Percentiles rank a stretch among this genome's conserved stretches.
phyloP scores from a whole-genome alignment of 2,329 filamentous ascomycete genomes.

The Microsporum audouinii region DNA sequence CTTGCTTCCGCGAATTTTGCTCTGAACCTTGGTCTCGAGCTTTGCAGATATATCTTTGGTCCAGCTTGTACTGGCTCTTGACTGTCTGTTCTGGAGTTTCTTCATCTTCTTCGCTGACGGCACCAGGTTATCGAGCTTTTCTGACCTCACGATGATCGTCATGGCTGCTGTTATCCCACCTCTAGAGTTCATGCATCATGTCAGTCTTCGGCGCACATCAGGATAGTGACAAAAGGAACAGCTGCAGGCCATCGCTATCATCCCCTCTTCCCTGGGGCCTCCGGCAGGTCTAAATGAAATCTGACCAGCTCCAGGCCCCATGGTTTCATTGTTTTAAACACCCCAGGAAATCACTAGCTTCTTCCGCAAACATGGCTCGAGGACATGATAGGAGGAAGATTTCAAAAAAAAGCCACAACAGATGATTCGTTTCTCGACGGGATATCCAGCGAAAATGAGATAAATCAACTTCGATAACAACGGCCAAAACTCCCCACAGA shows the following conservation, averaged over 20 bases:
- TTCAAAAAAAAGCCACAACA: neutral
- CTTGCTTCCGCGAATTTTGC: neutral
- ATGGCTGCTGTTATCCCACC: neutral
- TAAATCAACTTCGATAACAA: neutral
- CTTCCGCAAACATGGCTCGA: neutral
- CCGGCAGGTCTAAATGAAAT: neutral
- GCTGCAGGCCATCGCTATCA: neutral
- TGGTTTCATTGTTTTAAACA: neutral
- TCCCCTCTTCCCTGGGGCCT: neutral
- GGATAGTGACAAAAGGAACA: neutral
- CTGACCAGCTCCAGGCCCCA: neutral
- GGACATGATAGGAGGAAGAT: neutral
- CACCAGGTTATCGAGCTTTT: neutral
- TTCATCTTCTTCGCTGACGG: constrained; percentile 1
- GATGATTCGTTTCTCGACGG: neutral
- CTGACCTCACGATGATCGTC: constrained; percentile 1
- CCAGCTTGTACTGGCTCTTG: neutral
- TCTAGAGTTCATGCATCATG: constrained; percentile 1
- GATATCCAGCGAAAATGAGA: neutral
- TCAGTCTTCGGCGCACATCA: neutral
- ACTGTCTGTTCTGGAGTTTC: neutral
- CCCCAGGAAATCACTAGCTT: neutral
- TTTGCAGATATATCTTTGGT: neutral
- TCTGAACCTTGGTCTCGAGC: neutral
- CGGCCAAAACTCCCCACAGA: neutral